A percentile compares a stretch with the other conserved stretches of the same genome.
These are phyloP conservation scores for Podosphaera leucotricha DNA, from an alignment of 2,329 filamentous ascomycete genomes.

Conservation along the genomic window DNA sequence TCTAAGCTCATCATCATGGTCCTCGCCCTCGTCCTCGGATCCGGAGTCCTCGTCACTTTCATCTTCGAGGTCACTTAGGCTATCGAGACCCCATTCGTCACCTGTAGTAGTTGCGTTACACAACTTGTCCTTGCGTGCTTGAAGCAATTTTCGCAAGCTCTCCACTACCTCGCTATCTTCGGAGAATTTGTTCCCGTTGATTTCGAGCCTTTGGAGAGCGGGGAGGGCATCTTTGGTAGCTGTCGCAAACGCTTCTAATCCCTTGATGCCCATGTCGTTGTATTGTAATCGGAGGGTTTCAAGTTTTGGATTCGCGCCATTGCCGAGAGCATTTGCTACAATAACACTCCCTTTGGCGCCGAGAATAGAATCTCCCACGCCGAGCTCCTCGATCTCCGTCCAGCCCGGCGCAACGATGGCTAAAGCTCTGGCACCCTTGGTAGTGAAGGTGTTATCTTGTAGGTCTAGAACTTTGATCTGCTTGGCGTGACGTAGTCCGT, in stretches of 20 bases:
- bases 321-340: constrained; percentile 47
- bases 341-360: constrained; percentile 52
- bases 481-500: constrained; percentile 50
- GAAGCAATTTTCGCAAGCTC: constrained; percentile 45
- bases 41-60: constrained; percentile 48
- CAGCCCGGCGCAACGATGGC: constrained; percentile 52
- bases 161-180: constrained; percentile 60
- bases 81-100: constrained; percentile 66
- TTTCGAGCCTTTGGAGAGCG: constrained; percentile 59
- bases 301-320: constrained; percentile 56
- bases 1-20: constrained; percentile 31
- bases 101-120: constrained; percentile 45
- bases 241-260: constrained; percentile 44
- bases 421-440: constrained; percentile 54
- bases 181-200: constrained; percentile 88
- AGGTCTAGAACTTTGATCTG: constrained; percentile 60
- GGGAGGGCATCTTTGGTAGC: constrained; percentile 49
- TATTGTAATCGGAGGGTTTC: constrained; percentile 69
- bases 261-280: constrained; percentile 72
- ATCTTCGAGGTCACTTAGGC: constrained; percentile 58
- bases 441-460: constrained; percentile 93
- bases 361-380: constrained; percentile 71
- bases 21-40: constrained; percentile 30
- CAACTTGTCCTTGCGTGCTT: constrained; percentile 52
- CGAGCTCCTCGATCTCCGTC: constrained; percentile 57